phyloP scores from a whole-genome alignment of 73 alveolate species.

The Loxodes magnus region DNA sequence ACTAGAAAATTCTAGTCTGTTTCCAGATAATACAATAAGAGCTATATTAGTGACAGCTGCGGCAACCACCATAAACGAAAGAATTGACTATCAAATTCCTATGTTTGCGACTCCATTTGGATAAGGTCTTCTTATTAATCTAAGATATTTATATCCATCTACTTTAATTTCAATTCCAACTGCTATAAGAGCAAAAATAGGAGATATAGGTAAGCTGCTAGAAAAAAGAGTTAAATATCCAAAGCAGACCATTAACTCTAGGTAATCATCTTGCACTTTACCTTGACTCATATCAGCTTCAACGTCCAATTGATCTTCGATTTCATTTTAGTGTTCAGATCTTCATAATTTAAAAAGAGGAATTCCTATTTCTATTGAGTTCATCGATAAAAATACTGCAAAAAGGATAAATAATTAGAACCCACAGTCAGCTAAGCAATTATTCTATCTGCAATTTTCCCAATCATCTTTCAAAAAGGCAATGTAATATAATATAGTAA shows the following conservation, averaged over 20 bases:
- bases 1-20: no score
- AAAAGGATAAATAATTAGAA: conserved; percentile 24
- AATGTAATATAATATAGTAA: conserved; percentile 39
- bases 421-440: not conserved
- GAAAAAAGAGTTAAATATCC: conserved; percentile 33
- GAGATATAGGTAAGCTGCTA: conserved; percentile 29
- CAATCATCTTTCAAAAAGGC: conserved; percentile 27
- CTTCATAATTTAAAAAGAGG: conserved; percentile 21
- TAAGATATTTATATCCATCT: conserved; percentile 16
- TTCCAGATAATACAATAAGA: not conserved
- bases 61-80: conserved; percentile 17
- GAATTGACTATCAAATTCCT: conserved; percentile 30
- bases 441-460: conserved; percentile 17
- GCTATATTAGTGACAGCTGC: conserved; percentile 37
- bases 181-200: conserved; percentile 21
- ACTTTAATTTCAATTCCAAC: conserved; percentile 24
- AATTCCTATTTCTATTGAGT: conserved; percentile 20
- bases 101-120: conserved; percentile 44
- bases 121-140: conserved; percentile 30
- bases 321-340: not conserved
- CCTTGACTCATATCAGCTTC: conserved; percentile 4
- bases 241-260: conserved; percentile 26
- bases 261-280: conserved; percentile 29
- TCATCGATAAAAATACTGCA: conserved; percentile 9
- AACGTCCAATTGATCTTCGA: not conserved